Conservation (phyloP, 768 basidiomycete genomes). For the Sporobolomyces pararoseus region DNA sequence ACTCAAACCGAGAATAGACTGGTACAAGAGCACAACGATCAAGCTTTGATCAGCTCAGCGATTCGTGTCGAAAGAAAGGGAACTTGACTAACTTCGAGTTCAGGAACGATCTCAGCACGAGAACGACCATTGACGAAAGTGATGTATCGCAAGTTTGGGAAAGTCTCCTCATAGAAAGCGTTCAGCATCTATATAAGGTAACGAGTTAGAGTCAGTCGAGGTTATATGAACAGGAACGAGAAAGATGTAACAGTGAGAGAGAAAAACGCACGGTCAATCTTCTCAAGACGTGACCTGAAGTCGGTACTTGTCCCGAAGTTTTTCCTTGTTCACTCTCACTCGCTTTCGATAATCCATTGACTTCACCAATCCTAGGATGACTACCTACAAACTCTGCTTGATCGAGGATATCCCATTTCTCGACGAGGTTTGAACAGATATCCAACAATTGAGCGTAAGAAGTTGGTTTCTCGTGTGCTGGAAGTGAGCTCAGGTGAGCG, state of each 20-base stretch:
- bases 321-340: constrained; percentile 50
- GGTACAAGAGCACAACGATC: background rate
- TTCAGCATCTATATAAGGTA: constrained; percentile 47
- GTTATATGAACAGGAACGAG: too few species aligned
- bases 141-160: constrained; percentile 50
- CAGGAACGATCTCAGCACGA: constrained; percentile 48
- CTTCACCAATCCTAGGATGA: constrained; percentile 53
- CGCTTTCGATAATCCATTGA: constrained; percentile 44
- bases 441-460: constrained; percentile 44
- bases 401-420: constrained; percentile 44
- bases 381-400: constrained; percentile 49
- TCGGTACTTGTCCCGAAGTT: constrained; percentile 25
- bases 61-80: background rate
- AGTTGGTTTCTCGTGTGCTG: constrained; percentile 9
- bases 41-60: constrained; percentile 16
- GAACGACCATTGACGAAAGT: constrained; percentile 53
- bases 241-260: background rate
- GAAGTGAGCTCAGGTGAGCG: constrained; percentile 22
- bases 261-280: constrained; percentile 41
- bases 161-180: constrained; percentile 48
- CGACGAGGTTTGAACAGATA: constrained; percentile 41
- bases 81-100: constrained; percentile 46
- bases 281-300: constrained; percentile 47
- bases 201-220: too few species aligned
- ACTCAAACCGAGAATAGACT: constrained; percentile 28